Evolutionary conservation across 2,329 filamentous ascomycete species (phyloP).

Genomic region (Xylaria sp.): DNA sequence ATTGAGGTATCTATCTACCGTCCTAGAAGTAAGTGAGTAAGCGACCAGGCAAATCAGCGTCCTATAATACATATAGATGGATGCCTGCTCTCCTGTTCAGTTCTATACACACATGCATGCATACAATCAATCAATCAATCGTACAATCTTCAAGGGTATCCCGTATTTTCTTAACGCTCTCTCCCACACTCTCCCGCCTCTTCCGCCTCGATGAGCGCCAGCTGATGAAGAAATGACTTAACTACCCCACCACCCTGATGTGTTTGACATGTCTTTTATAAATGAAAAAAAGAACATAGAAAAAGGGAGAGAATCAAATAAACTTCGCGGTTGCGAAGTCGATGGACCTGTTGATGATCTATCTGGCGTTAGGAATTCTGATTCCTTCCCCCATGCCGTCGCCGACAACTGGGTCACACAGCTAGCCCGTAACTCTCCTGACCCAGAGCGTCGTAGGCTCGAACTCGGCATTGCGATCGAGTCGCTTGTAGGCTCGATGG

Average conservation of each 20-base stretch:
- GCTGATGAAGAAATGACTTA: constrained; percentile 9
- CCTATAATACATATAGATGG: constrained; percentile 8
- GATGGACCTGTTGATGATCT: background rate
- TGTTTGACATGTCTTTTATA: background rate
- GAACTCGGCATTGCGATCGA: constrained; percentile 73
- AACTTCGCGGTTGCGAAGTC: background rate
- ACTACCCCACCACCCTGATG: background rate
- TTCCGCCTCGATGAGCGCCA: constrained; percentile 11
- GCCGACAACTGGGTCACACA: background rate
- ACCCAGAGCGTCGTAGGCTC: constrained; percentile 82
- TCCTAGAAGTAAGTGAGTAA: background rate
- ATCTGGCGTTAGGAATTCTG: background rate
- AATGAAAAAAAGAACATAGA: background rate
- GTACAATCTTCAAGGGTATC: constrained; percentile 21
- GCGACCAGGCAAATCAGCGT: background rate
- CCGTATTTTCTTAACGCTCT: background rate
- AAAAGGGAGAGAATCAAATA: background rate
- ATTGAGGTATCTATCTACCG: constrained; percentile 29
- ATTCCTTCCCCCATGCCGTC: background rate
- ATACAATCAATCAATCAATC: constrained; percentile 1
- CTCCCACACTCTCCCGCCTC: background rate
- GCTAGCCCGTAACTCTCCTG: constrained; percentile 74
- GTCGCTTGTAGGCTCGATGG: constrained; percentile 78
- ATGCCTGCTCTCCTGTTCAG: constrained; percentile 3
- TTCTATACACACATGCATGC: background rate